Percentiles rank a stretch among this genome's conserved stretches.
phyloP scores from a whole-genome alignment of 768 basidiomycete species.

The Coprinellus micaceus region DNA sequence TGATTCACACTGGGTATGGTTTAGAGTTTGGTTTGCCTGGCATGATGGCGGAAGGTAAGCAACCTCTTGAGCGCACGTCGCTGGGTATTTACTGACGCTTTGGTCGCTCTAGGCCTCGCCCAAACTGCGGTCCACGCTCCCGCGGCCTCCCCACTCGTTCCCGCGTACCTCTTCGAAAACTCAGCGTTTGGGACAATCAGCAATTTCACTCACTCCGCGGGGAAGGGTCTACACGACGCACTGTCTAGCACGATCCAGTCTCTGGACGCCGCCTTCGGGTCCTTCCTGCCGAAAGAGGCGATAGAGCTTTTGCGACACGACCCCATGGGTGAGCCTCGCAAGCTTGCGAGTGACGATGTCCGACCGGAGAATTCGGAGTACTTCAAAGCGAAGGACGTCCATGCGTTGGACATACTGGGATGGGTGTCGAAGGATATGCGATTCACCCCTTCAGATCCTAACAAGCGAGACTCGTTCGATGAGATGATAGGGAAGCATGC shows the following conservation, averaged over 20 bases:
- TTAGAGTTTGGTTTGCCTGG: slow-evolving; percentile 59
- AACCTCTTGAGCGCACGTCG: no score
- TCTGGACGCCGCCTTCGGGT: neutral
- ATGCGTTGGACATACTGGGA: slow-evolving; percentile 52
- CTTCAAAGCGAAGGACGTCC: slow-evolving; percentile 19
- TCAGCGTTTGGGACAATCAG: neutral
- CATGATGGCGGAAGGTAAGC: slow-evolving; percentile 56
- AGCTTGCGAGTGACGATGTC: no score
- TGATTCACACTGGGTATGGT: slow-evolving; percentile 64
- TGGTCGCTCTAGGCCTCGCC: slow-evolving; percentile 45
- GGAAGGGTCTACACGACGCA: neutral
- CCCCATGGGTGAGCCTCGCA: no score
- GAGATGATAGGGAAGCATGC: slow-evolving; percentile 34
- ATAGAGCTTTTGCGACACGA: no score
- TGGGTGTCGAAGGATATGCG: slow-evolving; percentile 50
- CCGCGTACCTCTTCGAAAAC: slow-evolving; percentile 22
- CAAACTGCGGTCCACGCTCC: slow-evolving; percentile 47
- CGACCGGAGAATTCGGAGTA: neutral
- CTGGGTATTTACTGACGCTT: neutral
- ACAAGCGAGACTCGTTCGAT: slow-evolving; percentile 25
- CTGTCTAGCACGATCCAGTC: neutral
- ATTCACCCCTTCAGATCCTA: slow-evolving; percentile 25
- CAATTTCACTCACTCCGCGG: slow-evolving; percentile 3
- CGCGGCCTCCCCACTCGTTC: slow-evolving; percentile 19
- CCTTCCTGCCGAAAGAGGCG: neutral